Evolutionary conservation across 805 yeast genomes (phyloP).

Genomic region (Saturnispora zaruensis): DNA sequence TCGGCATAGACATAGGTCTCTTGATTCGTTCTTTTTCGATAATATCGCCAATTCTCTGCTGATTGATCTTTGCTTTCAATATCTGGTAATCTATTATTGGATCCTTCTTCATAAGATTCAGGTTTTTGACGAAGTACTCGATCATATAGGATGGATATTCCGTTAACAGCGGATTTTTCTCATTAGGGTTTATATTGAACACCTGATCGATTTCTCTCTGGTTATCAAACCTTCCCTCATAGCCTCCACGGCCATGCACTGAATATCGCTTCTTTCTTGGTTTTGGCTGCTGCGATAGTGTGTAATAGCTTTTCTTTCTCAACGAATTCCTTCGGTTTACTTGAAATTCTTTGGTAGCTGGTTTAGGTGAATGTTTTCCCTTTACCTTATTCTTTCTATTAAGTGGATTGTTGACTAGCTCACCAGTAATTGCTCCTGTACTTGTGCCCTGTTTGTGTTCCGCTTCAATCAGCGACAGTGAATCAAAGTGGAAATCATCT

Average conservation of each 20-base stretch:
- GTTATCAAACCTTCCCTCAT: conserved; percentile 3
- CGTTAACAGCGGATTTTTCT: conserved; percentile 1
- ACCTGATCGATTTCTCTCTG: conserved; percentile 10
- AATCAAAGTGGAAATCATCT: conserved; percentile 6
- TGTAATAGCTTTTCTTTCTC: conserved; percentile 6
- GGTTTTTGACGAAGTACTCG: conserved; percentile 12
- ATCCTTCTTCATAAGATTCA: conserved; percentile 11
- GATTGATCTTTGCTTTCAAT: conserved; percentile 10
- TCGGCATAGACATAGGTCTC: conserved; percentile 10
- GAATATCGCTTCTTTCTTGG: conserved; percentile 3
- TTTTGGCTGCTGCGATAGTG: conserved; percentile 5
- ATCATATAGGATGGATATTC: conserved; percentile 14
- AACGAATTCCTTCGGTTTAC: conserved; percentile 10
- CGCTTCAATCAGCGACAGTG: conserved; percentile 2
- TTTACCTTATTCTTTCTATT: not conserved
- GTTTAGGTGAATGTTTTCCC: not conserved
- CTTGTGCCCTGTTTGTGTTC: not conserved
- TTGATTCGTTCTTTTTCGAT: not conserved
- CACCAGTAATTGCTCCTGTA: not conserved
- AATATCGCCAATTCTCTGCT: not conserved
- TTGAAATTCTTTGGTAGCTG: conserved; percentile 4
- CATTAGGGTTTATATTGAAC: conserved; percentile 3
- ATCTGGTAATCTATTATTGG: conserved; percentile 11
- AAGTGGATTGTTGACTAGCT: not conserved
- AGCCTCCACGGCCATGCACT: not conserved